Evolutionary conservation across 495 filamentous ascomycete species (phyloP).

Genomic region (Neurospora tetrasperma): DNA sequence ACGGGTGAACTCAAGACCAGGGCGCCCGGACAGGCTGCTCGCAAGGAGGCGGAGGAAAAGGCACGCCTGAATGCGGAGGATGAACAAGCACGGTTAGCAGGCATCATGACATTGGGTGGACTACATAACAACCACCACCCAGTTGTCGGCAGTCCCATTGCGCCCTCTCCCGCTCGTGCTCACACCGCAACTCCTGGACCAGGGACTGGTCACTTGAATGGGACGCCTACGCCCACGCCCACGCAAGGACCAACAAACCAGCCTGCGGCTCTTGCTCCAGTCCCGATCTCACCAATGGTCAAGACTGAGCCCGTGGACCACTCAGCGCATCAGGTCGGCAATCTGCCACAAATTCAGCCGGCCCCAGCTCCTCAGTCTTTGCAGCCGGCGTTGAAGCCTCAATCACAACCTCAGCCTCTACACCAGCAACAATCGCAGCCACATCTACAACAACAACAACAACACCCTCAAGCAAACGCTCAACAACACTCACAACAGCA

Average conservation of each 20-base stretch:
- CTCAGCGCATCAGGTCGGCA: constrained; percentile 7
- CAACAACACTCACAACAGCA: background rate
- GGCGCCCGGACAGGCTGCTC: constrained; percentile 72
- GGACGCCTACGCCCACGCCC: background rate
- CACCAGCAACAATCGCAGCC: constrained; percentile 5
- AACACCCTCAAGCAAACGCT: background rate
- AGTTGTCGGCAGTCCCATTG: constrained; percentile 3
- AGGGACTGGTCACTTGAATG: background rate
- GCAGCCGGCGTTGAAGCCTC: constrained; percentile 12
- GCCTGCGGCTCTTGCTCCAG: constrained; percentile 2
- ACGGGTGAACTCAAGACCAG: constrained; percentile 90
- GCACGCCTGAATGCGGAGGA: constrained; percentile 56
- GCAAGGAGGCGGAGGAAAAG: constrained; percentile 67
- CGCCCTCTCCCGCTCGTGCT: constrained; percentile 6
- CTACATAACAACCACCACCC: constrained; percentile 29
- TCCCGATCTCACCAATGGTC: constrained; percentile 14
- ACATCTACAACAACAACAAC: constrained; percentile 8
- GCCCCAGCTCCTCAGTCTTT: constrained; percentile 11
- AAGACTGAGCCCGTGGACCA: constrained; percentile 18
- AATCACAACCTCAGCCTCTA: constrained; percentile 5
- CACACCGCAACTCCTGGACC: constrained; percentile 8
- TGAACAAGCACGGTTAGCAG: constrained; percentile 61
- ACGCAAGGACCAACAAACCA: background rate
- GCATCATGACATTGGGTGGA: constrained; percentile 45
- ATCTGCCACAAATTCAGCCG: constrained; percentile 21